Conservation (phyloP, 495 filamentous ascomycete species). For the Terfezia claveryi region DNA sequence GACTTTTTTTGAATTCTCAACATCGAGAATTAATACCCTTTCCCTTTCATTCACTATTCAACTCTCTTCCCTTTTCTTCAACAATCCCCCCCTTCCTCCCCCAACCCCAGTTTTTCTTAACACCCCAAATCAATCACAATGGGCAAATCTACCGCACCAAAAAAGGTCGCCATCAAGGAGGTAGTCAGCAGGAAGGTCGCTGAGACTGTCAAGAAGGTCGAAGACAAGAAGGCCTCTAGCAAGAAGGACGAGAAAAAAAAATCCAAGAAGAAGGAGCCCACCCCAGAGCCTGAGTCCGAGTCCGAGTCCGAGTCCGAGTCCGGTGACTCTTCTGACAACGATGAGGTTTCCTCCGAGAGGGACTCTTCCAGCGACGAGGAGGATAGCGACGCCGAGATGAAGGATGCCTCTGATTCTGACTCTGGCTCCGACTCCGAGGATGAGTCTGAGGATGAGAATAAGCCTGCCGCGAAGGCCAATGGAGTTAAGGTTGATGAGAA, state of each 20-base stretch:
- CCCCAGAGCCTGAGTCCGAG: conserved; percentile 21
- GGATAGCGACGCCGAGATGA: conserved; percentile 8
- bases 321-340: conserved; percentile 19
- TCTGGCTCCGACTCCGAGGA: conserved; percentile 25
- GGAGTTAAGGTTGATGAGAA: conserved; percentile 15
- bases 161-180: conserved; percentile 11
- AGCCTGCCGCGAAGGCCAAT: conserved; percentile 20
- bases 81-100: not conserved
- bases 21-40: conserved; percentile 6
- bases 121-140: conserved; percentile 21
- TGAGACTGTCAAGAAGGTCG: conserved; percentile 29
- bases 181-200: conserved; percentile 11
- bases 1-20: conserved; percentile 8
- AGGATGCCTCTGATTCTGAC: conserved; percentile 12
- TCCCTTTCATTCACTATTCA: not conserved
- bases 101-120: conserved; percentile 1
- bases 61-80: conserved; percentile 1
- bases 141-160: conserved; percentile 34
- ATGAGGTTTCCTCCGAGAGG: conserved; percentile 17
- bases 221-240: conserved; percentile 35
- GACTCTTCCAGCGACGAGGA: conserved; percentile 18
- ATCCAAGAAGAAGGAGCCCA: conserved; percentile 20
- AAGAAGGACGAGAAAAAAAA: conserved; percentile 29
- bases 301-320: conserved; percentile 19
- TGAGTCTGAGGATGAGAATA: conserved; percentile 20